These are phyloP conservation scores for Chaetomium sp. DNA, from an alignment of 2,329 filamentous ascomycete species.

Conservation along the genomic window DNA sequence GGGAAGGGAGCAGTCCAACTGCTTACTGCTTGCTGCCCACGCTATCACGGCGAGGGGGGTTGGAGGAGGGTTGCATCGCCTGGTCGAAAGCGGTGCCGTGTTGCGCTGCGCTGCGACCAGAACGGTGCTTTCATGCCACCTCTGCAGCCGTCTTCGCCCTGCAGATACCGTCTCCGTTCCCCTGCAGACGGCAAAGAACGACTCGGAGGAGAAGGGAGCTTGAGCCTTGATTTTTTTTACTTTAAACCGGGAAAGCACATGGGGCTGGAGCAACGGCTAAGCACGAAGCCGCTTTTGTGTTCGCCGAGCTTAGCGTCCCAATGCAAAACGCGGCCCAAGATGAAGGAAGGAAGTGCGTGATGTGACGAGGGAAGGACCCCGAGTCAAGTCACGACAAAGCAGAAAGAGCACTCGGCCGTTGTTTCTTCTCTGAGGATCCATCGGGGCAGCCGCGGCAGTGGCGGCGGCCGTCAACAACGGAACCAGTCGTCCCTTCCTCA, in stretches of 20 bases:
- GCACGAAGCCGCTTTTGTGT: conserved; percentile 21
- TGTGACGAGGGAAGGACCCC: conserved; percentile 20
- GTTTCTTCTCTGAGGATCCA: not conserved
- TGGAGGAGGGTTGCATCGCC: conserved; percentile 21
- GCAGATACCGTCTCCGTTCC: conserved; percentile 1
- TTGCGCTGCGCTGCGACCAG: conserved; percentile 17
- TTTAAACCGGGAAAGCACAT: not conserved
- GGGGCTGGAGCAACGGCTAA: conserved; percentile 17
- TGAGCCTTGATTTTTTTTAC: not conserved
- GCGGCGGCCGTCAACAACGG: conserved; percentile 15
- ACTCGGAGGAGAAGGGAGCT: not conserved
- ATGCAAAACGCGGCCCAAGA: conserved; percentile 34
- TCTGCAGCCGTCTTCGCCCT: conserved; percentile 9
- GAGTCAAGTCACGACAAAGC: not conserved
- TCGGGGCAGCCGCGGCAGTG: not conserved
- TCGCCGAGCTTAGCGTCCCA: conserved; percentile 22
- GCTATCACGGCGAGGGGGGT: not conserved
- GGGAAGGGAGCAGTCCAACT: conserved; percentile 16
- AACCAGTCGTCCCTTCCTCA: conserved; percentile 17
- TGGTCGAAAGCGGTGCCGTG: not conserved
- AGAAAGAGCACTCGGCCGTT: not conserved
- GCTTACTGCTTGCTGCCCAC: not conserved
- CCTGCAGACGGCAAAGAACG: not conserved
- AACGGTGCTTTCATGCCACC: conserved; percentile 29
- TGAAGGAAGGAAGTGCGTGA: conserved; percentile 24